Evolutionary conservation across 1,284 basidiomycete species (phyloP), one percentile per base, ranked within the genome.

Genomic region (Pascua sp.): DNA sequence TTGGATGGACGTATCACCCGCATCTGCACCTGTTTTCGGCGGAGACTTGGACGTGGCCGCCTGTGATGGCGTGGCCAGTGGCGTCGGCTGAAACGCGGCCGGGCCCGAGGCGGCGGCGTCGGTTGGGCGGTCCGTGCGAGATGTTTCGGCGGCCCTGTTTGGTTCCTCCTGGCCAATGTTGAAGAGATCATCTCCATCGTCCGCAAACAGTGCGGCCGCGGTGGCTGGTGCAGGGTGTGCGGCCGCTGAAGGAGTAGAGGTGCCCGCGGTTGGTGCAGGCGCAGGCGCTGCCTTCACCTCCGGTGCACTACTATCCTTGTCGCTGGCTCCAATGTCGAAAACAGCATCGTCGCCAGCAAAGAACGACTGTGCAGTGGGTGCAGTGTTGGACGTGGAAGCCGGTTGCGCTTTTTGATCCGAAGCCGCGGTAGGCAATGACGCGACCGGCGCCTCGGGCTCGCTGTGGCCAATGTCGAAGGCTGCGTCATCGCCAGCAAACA

Each of bases 1-100:
- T 16, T 65, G 63, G 18, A 67, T 48, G 11, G 67, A 67, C 15
- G 48, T 42, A 42, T 69, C 66, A 7, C 59, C 64, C 32, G 60
- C 54, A 17, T 56, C 44, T 11, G 58, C 37, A 36, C 24, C 43
- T 18, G 24, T 32, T 16, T 12, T 36, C 44, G 16, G 10, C 8
- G 44, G 12, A 11, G 44, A 24, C 44, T 18, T 55, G 38, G 12
- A 18, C 15, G 39, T 61, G 49, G 11, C 17, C 8, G 59, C 53
- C 3, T 38, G 15, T 24, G 41, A 44, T 12, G 62, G 54, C 2
- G 60, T 55, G 41, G 57, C 37, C 11, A 59, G 42, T 9, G 45
- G 32, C 24, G 24, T 32, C 24, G 24, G 24, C 7, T 32, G 24
- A 32, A 32, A 32, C 24, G 24, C 24, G 24, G 24, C 24, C 24